A percentile compares a stretch with the other conserved stretches of the same genome.
Conservation (phyloP, 495 filamentous ascomycete genomes). For the Coniosporium apollinis region DNA sequence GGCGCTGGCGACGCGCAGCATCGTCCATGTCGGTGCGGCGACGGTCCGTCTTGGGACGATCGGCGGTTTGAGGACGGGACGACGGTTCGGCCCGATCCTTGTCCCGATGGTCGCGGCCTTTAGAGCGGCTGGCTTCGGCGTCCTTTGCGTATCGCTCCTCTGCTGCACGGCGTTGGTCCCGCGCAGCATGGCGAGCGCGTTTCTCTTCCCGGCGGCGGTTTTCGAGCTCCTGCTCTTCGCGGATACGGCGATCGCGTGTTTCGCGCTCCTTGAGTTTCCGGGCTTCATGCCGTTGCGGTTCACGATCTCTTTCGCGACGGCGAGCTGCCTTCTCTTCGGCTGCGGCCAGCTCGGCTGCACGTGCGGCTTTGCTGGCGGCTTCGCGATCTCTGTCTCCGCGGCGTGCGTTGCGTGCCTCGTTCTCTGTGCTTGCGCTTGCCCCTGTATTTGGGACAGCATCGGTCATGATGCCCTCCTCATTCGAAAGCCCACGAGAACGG, state of each 20-base stretch:
- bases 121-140: constrained; percentile 7
- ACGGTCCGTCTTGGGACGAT: constrained; percentile 8
- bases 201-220: constrained; percentile 30
- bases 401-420: constrained; percentile 10
- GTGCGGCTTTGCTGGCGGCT: constrained; percentile 3
- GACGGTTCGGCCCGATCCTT: constrained; percentile 13
- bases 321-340: constrained; percentile 7
- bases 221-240: constrained; percentile 34
- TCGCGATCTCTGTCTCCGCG: constrained; percentile 7
- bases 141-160: constrained; percentile 13
- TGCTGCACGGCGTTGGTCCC: constrained; percentile 23
- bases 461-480: constrained; percentile 6
- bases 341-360: background rate
- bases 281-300: constrained; percentile 15
- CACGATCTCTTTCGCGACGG: constrained; percentile 5
- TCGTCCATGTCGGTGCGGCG: constrained; percentile 11
- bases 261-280: constrained; percentile 22
- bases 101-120: constrained; percentile 9
- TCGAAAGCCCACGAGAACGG: constrained; percentile 6
- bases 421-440: constrained; percentile 9
- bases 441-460: constrained; percentile 9
- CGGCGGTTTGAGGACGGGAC: constrained; percentile 7
- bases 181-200: constrained; percentile 29
- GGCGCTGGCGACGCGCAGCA: constrained; percentile 9
- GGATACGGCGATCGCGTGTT: constrained; percentile 24